Evolutionary conservation across 1,139 yeast species (phyloP).

Genomic region (Hyphopichia wangnamkhiaoensis): DNA sequence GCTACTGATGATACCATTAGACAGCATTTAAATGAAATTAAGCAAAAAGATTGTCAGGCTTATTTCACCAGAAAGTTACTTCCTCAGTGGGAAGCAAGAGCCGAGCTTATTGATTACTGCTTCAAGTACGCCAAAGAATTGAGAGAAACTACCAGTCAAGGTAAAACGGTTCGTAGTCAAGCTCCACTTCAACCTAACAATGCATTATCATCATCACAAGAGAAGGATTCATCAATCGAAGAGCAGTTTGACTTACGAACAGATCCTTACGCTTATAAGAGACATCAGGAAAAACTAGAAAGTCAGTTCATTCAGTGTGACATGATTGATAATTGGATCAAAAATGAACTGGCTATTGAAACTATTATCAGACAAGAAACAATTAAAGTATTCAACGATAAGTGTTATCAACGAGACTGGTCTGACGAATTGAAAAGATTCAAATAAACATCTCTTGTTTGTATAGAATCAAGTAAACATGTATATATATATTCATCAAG

Average conservation of each 20-base stretch:
- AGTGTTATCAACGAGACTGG: conserved; percentile 42
- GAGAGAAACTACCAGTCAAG: conserved; percentile 15
- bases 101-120: conserved; percentile 33
- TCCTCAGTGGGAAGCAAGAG: conserved; percentile 41
- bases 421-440: conserved; percentile 18
- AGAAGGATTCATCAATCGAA: background rate
- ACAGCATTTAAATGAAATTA: conserved; percentile 38
- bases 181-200: background rate
- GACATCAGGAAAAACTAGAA: conserved; percentile 21
- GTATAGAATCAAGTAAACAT: background rate
- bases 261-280: conserved; percentile 43
- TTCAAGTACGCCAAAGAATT: conserved; percentile 24
- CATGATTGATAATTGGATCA: conserved; percentile 37
- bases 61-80: conserved; percentile 30
- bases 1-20: conserved; percentile 43
- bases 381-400: conserved; percentile 31
- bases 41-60: conserved; percentile 24
- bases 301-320: conserved; percentile 28
- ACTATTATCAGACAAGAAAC: conserved; percentile 37
- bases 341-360: conserved; percentile 38
- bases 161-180: background rate
- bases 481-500: background rate
- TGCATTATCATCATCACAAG: too few relatives aligned
- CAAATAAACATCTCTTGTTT: background rate
- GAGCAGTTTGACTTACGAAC: conserved; percentile 31